Base-by-base conservation (phyloP, 1,284 basidiomycete species). In the Entoloma clypeatum region DNA sequence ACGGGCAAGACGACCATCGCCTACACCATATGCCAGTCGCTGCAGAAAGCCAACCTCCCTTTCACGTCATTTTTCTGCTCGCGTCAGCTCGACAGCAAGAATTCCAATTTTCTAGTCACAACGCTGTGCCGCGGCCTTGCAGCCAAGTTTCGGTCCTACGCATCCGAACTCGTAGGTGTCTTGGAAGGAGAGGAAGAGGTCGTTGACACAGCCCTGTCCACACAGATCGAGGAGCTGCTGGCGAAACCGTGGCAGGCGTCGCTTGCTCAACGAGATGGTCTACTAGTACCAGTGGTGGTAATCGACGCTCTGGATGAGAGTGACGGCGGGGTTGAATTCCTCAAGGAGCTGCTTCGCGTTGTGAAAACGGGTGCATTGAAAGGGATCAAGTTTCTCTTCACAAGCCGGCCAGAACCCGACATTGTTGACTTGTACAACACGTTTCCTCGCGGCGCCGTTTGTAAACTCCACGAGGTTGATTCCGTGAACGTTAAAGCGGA, bases 311-410 rank as follows among this genome's bases (percentile, higher is more conserved):
- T n/a, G n/a, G n/a, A n/a, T n/a, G n/a, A n/a, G n/a, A n/a, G n/a
- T n/a, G 42, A 44, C n/a, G 21, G 11, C 22, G 42, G 42, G 14
- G 28, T 8, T 5, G 29, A 44, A 16, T 44, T 44, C 39, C 36
- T 44, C 3, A 18, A 44, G 14, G 30, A 39, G 42, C 37, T 44
- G 21, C 42, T 44, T 23, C 2, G 5, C 16, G 24, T 39, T 19
- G 28, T 44, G 5, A 17, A 14, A 22, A 14, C 4, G 6, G 18
- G 14, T 39, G 10, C 10, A 8, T 43, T 47, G 5, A 7, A 14
- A 31, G 45, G 43, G 14, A 36, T 45, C 34, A 47, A 44, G 21
- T 47, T 47, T 19, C 44, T 47, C 17, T 27, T 47, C 13, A 47
- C 45, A 21, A 46, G 44, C 24, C 46, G 46, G 11, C 44, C 26